Evolutionary conservation across 352 stramenopile genomes (phyloP).

Genomic region (Phytopythium kandeliae): DNA sequence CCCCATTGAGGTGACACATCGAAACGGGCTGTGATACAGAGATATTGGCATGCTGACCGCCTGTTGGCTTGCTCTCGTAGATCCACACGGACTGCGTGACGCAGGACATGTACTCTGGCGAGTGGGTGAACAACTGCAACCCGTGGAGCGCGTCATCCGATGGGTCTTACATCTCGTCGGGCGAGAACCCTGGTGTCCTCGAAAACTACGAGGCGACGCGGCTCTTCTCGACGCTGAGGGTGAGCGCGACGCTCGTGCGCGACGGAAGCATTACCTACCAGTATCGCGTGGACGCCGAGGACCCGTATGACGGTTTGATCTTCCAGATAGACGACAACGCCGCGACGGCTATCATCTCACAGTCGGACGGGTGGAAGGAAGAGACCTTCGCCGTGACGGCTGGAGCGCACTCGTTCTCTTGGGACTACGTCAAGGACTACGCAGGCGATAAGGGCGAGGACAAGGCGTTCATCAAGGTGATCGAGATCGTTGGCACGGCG

Average conservation of each 20-base stretch:
- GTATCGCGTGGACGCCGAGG: constrained; percentile 67
- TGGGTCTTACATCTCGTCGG: constrained; percentile 57
- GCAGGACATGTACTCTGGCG: constrained; percentile 68
- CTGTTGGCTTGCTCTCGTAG: constrained; percentile 6
- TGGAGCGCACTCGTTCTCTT: constrained; percentile 66
- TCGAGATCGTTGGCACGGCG: constrained; percentile 78
- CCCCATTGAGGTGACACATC: constrained; percentile 32
- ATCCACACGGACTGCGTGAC: constrained; percentile 70
- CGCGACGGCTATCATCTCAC: constrained; percentile 43
- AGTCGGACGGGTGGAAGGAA: constrained; percentile 69
- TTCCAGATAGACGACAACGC: constrained; percentile 70
- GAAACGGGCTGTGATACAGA: neutral
- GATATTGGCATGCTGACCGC: too few relatives aligned
- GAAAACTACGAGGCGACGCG: constrained; percentile 52
- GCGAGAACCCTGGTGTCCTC: constrained; percentile 66
- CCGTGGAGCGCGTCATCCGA: constrained; percentile 54
- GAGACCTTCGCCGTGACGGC: constrained; percentile 40
- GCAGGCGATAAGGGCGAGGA: constrained; percentile 60
- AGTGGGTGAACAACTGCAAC: constrained; percentile 73
- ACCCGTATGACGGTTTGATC: constrained; percentile 67
- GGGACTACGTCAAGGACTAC: constrained; percentile 83
- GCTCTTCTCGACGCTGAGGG: constrained; percentile 68
- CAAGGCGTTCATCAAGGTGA: constrained; percentile 66
- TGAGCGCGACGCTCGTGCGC: constrained; percentile 73
- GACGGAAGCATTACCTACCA: constrained; percentile 73